A percentile compares a stretch with the other conserved stretches of the same genome.
Evolutionary conservation across 495 filamentous ascomycete genomes (phyloP).

Genomic region (Achaetomiella virescens): DNA sequence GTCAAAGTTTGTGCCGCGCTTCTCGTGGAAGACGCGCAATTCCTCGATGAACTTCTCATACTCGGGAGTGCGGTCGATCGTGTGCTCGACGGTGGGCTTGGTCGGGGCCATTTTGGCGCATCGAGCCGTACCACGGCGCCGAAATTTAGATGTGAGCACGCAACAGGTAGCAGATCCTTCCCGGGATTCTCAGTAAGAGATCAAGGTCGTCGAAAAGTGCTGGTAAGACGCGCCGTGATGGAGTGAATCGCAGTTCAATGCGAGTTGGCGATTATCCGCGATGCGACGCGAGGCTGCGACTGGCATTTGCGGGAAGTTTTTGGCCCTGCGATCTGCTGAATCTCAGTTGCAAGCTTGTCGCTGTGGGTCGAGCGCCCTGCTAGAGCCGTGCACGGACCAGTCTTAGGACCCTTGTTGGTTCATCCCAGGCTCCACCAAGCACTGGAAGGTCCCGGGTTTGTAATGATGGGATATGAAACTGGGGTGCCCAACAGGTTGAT

Average conservation of each 20-base stretch:
- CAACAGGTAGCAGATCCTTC: not conserved
- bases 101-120: conserved; percentile 33
- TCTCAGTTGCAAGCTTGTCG: not conserved
- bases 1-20: conserved; percentile 66
- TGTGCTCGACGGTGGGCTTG: conserved; percentile 30
- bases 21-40: conserved; percentile 58
- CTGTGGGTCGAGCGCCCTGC: not conserved
- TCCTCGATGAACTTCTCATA: conserved; percentile 66
- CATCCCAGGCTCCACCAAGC: not conserved
- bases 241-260: not conserved
- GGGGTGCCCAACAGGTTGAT: too few species aligned
- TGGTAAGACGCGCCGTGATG: conserved; percentile 1
- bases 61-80: conserved; percentile 50
- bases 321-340: conserved; percentile 1
- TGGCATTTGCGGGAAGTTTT: conserved; percentile 16
- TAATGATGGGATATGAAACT: too few species aligned
- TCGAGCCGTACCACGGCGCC: conserved; percentile 22
- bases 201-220: not conserved
- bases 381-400: conserved; percentile 6
- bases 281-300: conserved; percentile 20
- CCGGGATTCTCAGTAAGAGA: not conserved
- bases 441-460: too few species aligned
- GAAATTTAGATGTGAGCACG: not conserved
- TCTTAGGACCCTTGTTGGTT: too few species aligned
- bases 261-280: conserved; percentile 4